These are phyloP conservation scores for Hymenoscyphus fraxineus DNA, from an alignment of 2,329 filamentous ascomycete species.

Conservation along the genomic window DNA sequence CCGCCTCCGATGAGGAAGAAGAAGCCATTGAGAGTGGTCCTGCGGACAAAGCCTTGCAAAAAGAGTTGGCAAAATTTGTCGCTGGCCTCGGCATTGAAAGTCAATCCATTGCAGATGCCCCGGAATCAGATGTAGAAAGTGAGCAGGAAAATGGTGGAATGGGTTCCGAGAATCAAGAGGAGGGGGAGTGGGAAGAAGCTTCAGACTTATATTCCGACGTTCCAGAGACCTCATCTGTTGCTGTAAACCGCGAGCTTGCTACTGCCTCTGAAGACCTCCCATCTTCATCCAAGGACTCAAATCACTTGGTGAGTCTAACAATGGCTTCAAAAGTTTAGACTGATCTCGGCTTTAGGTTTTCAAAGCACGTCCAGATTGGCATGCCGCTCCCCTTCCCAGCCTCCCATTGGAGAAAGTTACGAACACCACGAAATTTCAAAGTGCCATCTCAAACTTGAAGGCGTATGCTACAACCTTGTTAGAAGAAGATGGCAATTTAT, in stretches of 20 bases:
- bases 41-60: conserved; percentile 45
- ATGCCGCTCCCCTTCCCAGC: conserved; percentile 53
- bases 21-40: conserved; percentile 22
- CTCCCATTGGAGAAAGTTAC: conserved; percentile 45
- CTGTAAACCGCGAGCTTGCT: conserved; percentile 10
- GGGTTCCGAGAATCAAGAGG: conserved; percentile 33
- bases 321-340: conserved; percentile 15
- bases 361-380: conserved; percentile 65
- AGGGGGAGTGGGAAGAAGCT: conserved; percentile 34
- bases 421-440: conserved; percentile 44
- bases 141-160: conserved; percentile 32
- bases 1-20: conserved; percentile 45
- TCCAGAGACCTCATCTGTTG: conserved; percentile 13
- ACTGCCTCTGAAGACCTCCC: not conserved
- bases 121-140: conserved; percentile 31
- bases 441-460: conserved; percentile 56
- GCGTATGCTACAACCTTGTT: conserved; percentile 71
- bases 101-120: conserved; percentile 27
- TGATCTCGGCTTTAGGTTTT: conserved; percentile 45
- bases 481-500: conserved; percentile 72
- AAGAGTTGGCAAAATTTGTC: conserved; percentile 51
- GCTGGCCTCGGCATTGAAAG: conserved; percentile 48
- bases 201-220: conserved; percentile 36
- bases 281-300: conserved; percentile 25
- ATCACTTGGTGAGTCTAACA: conserved; percentile 33